Base-by-base conservation (phyloP, 108 stramenopile species). In the Discostella pseudostelligera region DNA sequence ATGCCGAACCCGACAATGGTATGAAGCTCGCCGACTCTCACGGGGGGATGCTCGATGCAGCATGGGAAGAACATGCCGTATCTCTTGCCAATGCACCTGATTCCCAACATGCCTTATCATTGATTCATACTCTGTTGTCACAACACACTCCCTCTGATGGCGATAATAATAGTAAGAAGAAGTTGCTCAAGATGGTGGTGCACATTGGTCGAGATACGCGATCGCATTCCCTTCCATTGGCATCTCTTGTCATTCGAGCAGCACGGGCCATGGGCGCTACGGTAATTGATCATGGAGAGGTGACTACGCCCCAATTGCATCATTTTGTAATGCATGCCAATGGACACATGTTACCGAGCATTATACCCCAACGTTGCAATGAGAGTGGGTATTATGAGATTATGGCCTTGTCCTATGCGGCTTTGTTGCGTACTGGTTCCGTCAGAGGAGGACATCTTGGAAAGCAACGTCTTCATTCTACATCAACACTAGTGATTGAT, bases 301-400 rank as follows among this genome's bases (percentile, higher is more conserved):
- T 97, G 7, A 91, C 95, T 16, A 99, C 98, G 17, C 98, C 98
- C 22, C 80, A 81, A 80, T 68, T 99, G 20, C 98, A 99, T 76
- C 91, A 97, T 82, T 81, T 79, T 63, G 97, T 99, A 13, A 60
- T 88, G 56, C 83, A 86, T 63, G 84, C 85, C 62, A 93, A 93
- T 76, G 72, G 78, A 4, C 62, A 79, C 40, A 63, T 65, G 53
- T 44, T 89, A 16, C 84, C 92, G 25, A 71, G 53, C 55, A 80
- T 86, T 58, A 69, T 82, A 44, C 73, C 84, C 12, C 82, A 77
- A n/a, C 65, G 80, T 40, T 82, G 88, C 12, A 66, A 84, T 44
- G 85, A 89, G 49, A 68, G 77, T 22, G 97, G 95, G 10, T 98
- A 97, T 68, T 74, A 80, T 62, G 68, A 86, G 40, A 72, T 85